Base-by-base conservation (phyloP, 2,329 filamentous ascomycete species). In the Metarhizium humberi region DNA sequence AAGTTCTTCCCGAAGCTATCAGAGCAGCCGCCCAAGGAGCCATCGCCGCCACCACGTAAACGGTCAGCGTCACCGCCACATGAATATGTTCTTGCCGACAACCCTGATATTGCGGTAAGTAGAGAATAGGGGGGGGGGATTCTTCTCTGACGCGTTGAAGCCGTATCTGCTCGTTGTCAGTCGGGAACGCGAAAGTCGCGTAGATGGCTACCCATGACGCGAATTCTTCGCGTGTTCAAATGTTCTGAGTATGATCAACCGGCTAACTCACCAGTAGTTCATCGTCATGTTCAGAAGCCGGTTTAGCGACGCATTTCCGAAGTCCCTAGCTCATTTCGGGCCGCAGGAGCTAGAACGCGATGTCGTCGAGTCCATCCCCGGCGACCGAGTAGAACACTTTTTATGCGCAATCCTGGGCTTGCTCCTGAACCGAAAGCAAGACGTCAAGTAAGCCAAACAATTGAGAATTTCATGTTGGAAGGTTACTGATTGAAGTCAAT, bases 211-310 rank as follows among this genome's bases (percentile, higher is more conserved):
- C 70, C 72, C 73, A 65, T 65, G 71, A 82, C 81, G 79, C 78
- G 79, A 75, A 65, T 67, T 25, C 64, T 69, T 78, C 77, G 78
- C 79, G 79, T 78, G 60, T 60, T 62, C 61, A 68, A n/a, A 6
- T 38, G 45, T 29, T 34, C 43, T 14, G 25, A 20, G 29, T 25
- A 25, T 32, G 16, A 53, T 50, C 18, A 50, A 55, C 14, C 20
- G 29, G 50, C 56, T 58, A n/a, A 56, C 49, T 32, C 13, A n/a
- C 16, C 10, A 30, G 62, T 65, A 96, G 90, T 96, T 99, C 74
- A 89, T 99, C 71, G 90, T 97, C 62, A 96, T 96, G 90, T 99
- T 97, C 74, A 85, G 92, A 70, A 88, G 88, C 71, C 90, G 94
- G 67, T 97, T 99, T 72, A 85, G 81, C 73, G 91, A 96, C 58